These are phyloP conservation scores for Aphanoascus verrucosus DNA, from an alignment of 2,329 filamentous ascomycete species.

Conservation along the genomic window DNA sequence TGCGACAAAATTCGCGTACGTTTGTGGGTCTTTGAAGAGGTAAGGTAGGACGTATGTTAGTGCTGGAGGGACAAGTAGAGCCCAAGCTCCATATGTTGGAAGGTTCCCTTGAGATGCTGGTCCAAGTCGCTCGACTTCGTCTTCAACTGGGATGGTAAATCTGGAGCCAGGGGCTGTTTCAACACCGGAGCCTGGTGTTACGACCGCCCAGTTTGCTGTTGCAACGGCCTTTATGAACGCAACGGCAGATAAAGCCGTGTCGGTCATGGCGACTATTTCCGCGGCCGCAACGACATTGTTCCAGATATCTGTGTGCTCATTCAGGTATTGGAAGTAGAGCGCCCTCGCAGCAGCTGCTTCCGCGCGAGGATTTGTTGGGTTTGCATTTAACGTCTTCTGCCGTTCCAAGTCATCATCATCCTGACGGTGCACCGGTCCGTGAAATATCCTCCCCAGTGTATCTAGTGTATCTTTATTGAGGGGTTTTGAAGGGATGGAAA, in stretches of 20 bases:
- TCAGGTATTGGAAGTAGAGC: slow-evolving; percentile 46
- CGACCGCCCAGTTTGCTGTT: slow-evolving; percentile 44
- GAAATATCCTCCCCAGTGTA: slow-evolving; percentile 46
- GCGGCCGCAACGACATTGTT: slow-evolving; percentile 42
- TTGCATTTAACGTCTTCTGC: slow-evolving; percentile 24
- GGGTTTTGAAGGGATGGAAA: slow-evolving; percentile 42
- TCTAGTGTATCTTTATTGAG: slow-evolving; percentile 46
- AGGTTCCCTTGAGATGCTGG: slow-evolving; percentile 28
- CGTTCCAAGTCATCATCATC: slow-evolving; percentile 23
- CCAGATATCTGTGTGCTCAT: slow-evolving; percentile 43
- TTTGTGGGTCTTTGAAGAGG: slow-evolving; percentile 46
- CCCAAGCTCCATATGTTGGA: slow-evolving; percentile 39
- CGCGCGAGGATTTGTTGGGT: slow-evolving; percentile 31
- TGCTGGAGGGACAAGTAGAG: slow-evolving; percentile 43
- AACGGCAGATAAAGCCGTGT: slow-evolving; percentile 46
- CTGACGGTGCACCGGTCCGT: slow-evolving; percentile 37
- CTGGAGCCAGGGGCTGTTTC: slow-evolving; percentile 18
- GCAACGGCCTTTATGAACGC: slow-evolving; percentile 43
- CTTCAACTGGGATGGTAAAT: slow-evolving; percentile 34
- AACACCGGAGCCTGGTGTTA: slow-evolving; percentile 23
- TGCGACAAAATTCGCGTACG: slow-evolving; percentile 48
- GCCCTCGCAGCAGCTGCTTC: slow-evolving; percentile 46
- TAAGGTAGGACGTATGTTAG: slow-evolving; percentile 45
- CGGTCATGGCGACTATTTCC: slow-evolving; percentile 48
- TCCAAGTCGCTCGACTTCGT: slow-evolving; percentile 28